Evolutionary conservation across 306 rosid species (phyloP).

Genomic region (cucumber (Cucumis sativus)): DNA sequence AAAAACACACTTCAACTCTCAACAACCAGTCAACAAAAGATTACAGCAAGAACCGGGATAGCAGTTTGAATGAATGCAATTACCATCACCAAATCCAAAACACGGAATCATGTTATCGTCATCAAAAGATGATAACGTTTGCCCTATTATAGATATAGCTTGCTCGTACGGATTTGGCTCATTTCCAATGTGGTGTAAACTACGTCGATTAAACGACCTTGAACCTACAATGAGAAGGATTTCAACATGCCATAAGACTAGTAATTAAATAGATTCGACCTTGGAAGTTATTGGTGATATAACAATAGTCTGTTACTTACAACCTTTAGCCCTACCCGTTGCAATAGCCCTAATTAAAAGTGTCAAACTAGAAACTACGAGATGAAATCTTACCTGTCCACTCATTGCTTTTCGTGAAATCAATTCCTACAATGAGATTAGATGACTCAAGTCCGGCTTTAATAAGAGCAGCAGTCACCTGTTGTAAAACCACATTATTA

Average conservation of each 20-base stretch:
- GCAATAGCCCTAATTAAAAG: background rate
- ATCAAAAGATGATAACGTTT: constrained; percentile 53
- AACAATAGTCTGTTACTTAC: too few species aligned
- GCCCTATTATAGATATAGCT: constrained; percentile 82
- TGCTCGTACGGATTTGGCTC: constrained; percentile 65
- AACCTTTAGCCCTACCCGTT: too few species aligned
- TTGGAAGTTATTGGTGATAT: too few species aligned
- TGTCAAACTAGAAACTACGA: background rate
- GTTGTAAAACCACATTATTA: constrained; percentile 11
- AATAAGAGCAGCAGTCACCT: constrained; percentile 74
- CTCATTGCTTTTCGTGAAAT: constrained; percentile 89
- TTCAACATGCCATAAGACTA: background rate
- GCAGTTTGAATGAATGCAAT: background rate
- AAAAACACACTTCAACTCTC: background rate
- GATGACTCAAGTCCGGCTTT: constrained; percentile 91
- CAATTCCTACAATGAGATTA: constrained; percentile 83
- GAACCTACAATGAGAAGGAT: constrained; percentile 28
- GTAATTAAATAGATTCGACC: background rate
- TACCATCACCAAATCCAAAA: constrained; percentile 93
- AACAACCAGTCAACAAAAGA: background rate
- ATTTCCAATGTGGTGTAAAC: constrained; percentile 72
- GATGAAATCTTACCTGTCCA: constrained; percentile 61
- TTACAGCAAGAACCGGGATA: background rate
- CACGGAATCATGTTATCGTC: constrained; percentile 91
- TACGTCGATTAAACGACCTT: constrained; percentile 61